Evolutionary conservation across 2,329 filamentous ascomycete species (phyloP).

Genomic region (Pseudocercospora crystallina): DNA sequence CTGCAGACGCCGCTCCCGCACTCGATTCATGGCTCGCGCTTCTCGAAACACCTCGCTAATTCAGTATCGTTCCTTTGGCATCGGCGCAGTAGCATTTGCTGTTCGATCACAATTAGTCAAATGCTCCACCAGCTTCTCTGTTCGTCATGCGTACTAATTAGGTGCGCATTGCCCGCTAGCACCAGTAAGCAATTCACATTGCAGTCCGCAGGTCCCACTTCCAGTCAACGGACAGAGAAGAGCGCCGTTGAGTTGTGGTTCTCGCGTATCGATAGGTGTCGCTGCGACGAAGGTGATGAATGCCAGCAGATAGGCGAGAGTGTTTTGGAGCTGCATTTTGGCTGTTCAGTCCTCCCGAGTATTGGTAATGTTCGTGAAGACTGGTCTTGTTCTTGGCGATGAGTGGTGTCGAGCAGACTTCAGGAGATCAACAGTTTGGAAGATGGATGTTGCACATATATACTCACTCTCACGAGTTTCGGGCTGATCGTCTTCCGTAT

Average conservation of each 20-base stretch:
- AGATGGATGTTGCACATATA: no score
- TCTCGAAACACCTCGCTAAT: neutral
- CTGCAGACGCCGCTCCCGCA: no score
- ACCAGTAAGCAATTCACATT: constrained; percentile 8
- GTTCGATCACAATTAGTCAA: neutral
- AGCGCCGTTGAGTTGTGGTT: constrained; percentile 12
- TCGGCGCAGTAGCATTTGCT: constrained; percentile 19
- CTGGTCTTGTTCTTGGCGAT: no score
- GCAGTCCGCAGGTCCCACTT: constrained; percentile 10
- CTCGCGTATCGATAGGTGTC: constrained; percentile 11
- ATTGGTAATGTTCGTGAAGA: no score
- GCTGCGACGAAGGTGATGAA: constrained; percentile 9
- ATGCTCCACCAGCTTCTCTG: neutral
- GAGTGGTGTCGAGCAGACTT: no score
- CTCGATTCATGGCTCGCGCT: no score
- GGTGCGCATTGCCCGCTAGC: constrained; percentile 18
- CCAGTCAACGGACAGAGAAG: constrained; percentile 16
- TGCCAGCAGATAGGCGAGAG: constrained; percentile 7
- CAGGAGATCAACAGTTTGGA: no score
- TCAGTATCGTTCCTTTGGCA: constrained; percentile 11
- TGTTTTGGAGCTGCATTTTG: constrained; percentile 6
- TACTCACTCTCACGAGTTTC: no score
- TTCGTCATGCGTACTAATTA: constrained; percentile 5
- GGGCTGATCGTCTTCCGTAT: no score
- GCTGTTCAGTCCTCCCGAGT: no score